Percentiles rank a stretch among this genome's conserved stretches.
These are phyloP conservation scores for Plasmodium blacklocki DNA, from an alignment of 169 alveolate genomes.

Conservation along the genomic window DNA sequence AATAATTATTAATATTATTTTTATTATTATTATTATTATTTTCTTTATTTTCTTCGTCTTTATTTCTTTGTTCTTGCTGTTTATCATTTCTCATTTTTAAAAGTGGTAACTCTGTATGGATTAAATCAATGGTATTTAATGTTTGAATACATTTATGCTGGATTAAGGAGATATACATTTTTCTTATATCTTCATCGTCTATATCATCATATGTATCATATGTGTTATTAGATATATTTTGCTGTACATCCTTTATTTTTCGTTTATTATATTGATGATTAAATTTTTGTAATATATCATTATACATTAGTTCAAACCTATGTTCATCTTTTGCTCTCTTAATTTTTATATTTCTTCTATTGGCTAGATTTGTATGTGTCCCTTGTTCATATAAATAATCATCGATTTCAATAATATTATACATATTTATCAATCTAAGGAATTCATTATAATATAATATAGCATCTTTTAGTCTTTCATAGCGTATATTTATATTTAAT, in stretches of 20 bases:
- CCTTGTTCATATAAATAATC: slow-evolving; percentile 38
- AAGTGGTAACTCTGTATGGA: slow-evolving; percentile 29
- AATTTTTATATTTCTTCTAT: slow-evolving; percentile 48
- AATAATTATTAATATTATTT: neutral
- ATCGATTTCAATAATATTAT: slow-evolving; percentile 13
- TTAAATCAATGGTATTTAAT: slow-evolving; percentile 33
- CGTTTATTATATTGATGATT: neutral
- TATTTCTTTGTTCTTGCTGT: neutral
- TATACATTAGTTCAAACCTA: slow-evolving; percentile 19
- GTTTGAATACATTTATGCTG: slow-evolving; percentile 39
- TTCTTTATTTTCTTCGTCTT: neutral
- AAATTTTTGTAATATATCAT: slow-evolving; percentile 8
- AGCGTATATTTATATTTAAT: slow-evolving; percentile 24
- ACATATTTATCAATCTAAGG: slow-evolving; percentile 12
- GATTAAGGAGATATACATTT: slow-evolving; percentile 26
- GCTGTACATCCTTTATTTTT: neutral
- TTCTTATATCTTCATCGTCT: slow-evolving; percentile 30
- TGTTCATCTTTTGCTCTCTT: slow-evolving; percentile 63
- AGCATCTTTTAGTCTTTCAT: slow-evolving; percentile 38
- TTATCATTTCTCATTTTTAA: slow-evolving; percentile 38
- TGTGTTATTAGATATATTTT: neutral
- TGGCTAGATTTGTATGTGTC: neutral
- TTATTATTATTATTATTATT: neutral
- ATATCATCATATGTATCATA: neutral
- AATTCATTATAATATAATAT: slow-evolving; percentile 28